phyloP scores from a whole-genome alignment of 2,329 filamentous ascomycete species.

The Venturia pyrina region DNA sequence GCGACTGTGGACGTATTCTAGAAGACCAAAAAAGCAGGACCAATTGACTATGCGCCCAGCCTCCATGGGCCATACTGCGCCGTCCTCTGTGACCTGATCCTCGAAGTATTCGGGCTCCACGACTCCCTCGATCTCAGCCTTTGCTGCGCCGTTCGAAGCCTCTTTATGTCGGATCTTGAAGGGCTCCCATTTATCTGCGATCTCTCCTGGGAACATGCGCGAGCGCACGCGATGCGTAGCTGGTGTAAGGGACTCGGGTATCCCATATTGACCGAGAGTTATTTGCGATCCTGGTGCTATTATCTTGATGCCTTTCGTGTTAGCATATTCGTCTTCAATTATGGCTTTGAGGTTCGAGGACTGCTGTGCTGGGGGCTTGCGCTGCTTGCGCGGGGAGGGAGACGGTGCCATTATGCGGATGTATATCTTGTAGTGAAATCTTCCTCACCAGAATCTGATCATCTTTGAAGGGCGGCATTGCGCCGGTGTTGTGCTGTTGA shows the following conservation, averaged over 20 bases:
- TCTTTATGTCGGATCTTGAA: constrained; percentile 57
- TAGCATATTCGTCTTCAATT: not conserved
- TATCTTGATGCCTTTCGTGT: constrained; percentile 32
- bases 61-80: constrained; percentile 76
- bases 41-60: constrained; percentile 81
- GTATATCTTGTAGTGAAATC: not conserved
- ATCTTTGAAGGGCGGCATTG: constrained; percentile 36
- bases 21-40: constrained; percentile 84
- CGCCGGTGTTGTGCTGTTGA: constrained; percentile 3
- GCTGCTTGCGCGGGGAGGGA: not conserved
- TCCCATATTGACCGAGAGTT: constrained; percentile 82
- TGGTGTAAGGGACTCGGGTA: constrained; percentile 82
- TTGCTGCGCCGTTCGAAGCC: constrained; percentile 13
- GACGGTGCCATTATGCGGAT: not conserved
- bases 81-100: constrained; percentile 77
- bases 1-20: constrained; percentile 83
- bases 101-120: constrained; percentile 55
- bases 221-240: constrained; percentile 79
- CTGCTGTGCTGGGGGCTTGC: not conserved
- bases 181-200: constrained; percentile 70
- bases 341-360: not conserved
- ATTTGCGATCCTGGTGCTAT: constrained; percentile 79
- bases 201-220: constrained; percentile 79
- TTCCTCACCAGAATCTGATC: constrained; percentile 33
- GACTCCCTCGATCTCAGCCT: constrained; percentile 22